Evolutionary conservation across 164 flowering plant species (phyloP), one percentile per base, ranked within the genome.

Genomic region (Chimonanthus salicifolius): DNA sequence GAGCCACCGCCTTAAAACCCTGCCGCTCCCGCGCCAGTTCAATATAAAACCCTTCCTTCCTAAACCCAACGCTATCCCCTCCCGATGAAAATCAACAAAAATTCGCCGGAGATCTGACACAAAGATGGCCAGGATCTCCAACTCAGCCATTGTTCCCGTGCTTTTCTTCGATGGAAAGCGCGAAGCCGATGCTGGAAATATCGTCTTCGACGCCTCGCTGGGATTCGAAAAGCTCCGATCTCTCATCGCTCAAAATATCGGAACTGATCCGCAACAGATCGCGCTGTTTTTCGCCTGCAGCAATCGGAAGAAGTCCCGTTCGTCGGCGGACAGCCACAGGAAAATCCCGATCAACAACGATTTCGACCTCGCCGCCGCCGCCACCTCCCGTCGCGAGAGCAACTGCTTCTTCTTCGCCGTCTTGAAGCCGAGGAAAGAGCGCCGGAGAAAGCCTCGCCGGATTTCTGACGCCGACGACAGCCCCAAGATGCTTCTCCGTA

Each of bases 81-180:
- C 16, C 62, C 62, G 16, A 58, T 33, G 16, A 58, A 58, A 58
- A 58, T 58, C 62, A 3, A n/a, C 11, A 13, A 58, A 4, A 58
- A 4, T 8, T 6, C 20, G 64, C 16, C 6, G 44, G 21, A 62
- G 64, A 15, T 62, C 64, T n/a, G 1, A 33, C 33, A 33, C 33
- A 33, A 33, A 33, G 33, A 33, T 33, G 33, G 33, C 33, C 33
- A 33, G 2, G 33, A 33, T 33, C 33, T 33, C 33, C 33, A 33
- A 33, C 68, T 33, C 33, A 33, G 33, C 58, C 10, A 20, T 74
- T 2, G 78, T 88, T 48, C 90, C 90, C 69, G 86, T 84, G 7
- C 73, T 85, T 0, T 86, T 89, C 81, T 84, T 33, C 83, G 90
- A 91, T 74, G 97, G 94, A 43, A 84, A 84, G 70, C 49, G 72